Conservation (phyloP, 805 yeast species). For the Kregervanrija delftensis region DNA sequence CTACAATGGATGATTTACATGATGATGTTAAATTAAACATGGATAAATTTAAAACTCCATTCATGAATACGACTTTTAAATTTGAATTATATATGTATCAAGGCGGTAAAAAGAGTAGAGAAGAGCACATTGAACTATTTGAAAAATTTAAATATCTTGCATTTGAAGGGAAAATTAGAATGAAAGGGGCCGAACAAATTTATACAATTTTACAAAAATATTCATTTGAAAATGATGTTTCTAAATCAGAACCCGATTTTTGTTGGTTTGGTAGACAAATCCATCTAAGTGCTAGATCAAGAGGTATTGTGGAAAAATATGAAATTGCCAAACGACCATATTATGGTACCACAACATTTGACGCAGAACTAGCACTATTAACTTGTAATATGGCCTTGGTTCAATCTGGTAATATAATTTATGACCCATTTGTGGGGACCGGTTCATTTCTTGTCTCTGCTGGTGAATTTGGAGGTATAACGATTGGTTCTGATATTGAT, state of each 20-base stretch:
- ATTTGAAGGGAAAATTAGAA: conserved; percentile 68
- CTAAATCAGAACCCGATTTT: conserved; percentile 40
- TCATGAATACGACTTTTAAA: conserved; percentile 53
- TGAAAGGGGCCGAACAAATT: conserved; percentile 68
- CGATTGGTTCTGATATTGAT: conserved; percentile 89
- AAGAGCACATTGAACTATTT: conserved; percentile 52
- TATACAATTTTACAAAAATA: conserved; percentile 77
- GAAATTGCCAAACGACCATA: conserved; percentile 78
- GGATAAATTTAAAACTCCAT: conserved; percentile 23
- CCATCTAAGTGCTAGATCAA: conserved; percentile 49
- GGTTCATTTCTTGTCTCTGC: conserved; percentile 92
- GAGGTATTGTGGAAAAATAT: conserved; percentile 64
- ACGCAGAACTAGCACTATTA: conserved; percentile 83
- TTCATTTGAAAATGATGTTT: conserved; percentile 26
- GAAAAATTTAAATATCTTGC: conserved; percentile 66
- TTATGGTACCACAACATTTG: conserved; percentile 95
- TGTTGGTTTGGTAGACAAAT: conserved; percentile 76
- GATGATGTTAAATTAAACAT: conserved; percentile 32
- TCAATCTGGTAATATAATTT: conserved; percentile 54
- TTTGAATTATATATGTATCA: conserved; percentile 76
- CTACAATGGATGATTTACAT: conserved; percentile 51
- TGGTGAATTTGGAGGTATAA: conserved; percentile 72
- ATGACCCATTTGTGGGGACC: conserved; percentile 96
- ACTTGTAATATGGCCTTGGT: conserved; percentile 85
- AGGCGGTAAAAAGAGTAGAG: conserved; percentile 50